These are phyloP conservation scores for Leccinum pachyderme DNA, from an alignment of 1,284 basidiomycete genomes.

Conservation along the genomic window DNA sequence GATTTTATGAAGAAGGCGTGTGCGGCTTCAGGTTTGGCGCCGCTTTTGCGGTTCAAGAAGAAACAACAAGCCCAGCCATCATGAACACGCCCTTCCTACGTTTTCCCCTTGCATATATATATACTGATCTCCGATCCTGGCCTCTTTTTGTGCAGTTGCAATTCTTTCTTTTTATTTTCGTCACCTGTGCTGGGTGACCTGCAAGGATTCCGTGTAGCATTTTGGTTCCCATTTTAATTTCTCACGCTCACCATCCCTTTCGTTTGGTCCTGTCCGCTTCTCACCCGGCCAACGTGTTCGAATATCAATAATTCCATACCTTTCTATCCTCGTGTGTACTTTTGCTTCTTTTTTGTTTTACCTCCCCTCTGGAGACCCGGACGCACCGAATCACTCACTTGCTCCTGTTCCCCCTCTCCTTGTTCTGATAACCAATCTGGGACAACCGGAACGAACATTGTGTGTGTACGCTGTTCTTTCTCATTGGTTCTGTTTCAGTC, in stretches of 20 bases:
- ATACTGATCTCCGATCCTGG: constrained; percentile 9
- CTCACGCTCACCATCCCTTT: neutral
- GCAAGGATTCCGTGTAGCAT: neutral
- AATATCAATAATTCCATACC: neutral
- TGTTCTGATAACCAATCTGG: neutral
- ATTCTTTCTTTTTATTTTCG: neutral
- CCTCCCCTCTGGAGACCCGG: neutral
- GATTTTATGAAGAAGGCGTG: constrained; percentile 91
- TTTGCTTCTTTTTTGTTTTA: neutral
- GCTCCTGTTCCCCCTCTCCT: neutral
- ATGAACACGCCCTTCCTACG: constrained; percentile 10
- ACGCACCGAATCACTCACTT: neutral
- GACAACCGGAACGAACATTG: neutral
- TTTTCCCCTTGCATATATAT: constrained; percentile 17
- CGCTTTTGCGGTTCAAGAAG: constrained; percentile 72
- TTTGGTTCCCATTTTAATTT: neutral
- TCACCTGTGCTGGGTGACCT: neutral
- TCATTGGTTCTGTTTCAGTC: neutral
- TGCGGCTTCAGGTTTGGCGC: constrained; percentile 76
- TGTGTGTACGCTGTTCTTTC: neutral
- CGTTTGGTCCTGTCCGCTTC: neutral
- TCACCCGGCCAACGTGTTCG: neutral
- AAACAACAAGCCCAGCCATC: constrained; percentile 38
- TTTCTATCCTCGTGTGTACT: neutral
- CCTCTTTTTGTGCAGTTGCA: neutral